A percentile compares a stretch with the other conserved stretches of the same genome.
These are phyloP conservation scores for Boletellus deceptivus DNA, from an alignment of 1,284 basidiomycete genomes.

Conservation along the genomic window DNA sequence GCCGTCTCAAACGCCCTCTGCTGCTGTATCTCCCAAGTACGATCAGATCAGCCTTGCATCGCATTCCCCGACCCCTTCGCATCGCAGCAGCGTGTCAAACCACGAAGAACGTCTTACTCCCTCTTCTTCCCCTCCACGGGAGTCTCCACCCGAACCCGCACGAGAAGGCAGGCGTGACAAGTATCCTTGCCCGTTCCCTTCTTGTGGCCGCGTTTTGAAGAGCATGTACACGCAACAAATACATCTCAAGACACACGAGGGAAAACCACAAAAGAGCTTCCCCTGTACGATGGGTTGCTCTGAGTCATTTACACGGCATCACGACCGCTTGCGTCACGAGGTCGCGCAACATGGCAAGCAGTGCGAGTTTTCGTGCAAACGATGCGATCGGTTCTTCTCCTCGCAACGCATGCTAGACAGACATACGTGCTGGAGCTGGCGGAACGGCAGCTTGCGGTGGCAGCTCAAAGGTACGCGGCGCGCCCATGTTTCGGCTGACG, in stretches of 20 bases:
- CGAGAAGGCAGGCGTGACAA: background rate
- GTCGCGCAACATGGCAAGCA: conserved; percentile 4
- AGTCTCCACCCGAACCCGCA: background rate
- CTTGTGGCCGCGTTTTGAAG: conserved; percentile 1
- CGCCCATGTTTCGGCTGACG: too few relatives aligned
- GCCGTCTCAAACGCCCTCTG: background rate
- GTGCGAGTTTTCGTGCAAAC: conserved; percentile 6
- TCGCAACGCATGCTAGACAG: conserved; percentile 5
- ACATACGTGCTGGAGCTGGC: conserved; percentile 5
- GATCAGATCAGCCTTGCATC: background rate
- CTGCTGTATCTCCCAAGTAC: background rate
- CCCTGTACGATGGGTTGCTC: conserved; percentile 6
- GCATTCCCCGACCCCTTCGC: background rate
- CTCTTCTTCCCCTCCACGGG: background rate
- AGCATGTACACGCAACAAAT: conserved; percentile 2
- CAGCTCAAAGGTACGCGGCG: conserved; percentile 1
- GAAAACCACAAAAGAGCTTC: background rate
- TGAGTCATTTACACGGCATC: conserved; percentile 6
- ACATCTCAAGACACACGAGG: conserved; percentile 1
- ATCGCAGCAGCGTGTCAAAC: background rate
- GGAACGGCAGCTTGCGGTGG: conserved; percentile 1
- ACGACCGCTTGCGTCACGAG: conserved; percentile 7
- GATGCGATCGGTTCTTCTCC: conserved; percentile 4
- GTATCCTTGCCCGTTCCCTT: conserved; percentile 1
- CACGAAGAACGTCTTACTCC: background rate